Evolutionary conservation across 176 grass and related monocot genomes (phyloP).

Genomic region (Otatea glauca): DNA sequence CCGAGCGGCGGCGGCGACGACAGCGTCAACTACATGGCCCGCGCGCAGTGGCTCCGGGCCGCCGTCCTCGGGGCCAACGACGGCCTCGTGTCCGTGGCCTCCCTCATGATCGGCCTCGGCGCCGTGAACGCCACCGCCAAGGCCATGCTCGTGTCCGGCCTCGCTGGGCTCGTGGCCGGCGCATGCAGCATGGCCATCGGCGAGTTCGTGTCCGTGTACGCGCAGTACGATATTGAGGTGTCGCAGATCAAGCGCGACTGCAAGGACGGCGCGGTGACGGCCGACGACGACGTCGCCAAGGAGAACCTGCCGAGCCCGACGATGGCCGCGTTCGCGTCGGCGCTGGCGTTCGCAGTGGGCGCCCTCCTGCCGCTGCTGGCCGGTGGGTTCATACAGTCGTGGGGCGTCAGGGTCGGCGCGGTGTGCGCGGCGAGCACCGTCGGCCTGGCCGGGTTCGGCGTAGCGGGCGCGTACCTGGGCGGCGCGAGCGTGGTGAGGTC

Average conservation of each 20-base stretch:
- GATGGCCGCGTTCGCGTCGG: constrained; percentile 72
- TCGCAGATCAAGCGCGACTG: constrained; percentile 42
- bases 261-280: not conserved
- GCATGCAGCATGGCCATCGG: constrained; percentile 83
- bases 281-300: not conserved
- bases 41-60: constrained; percentile 96
- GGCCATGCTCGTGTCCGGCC: constrained; percentile 79
- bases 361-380: constrained; percentile 69
- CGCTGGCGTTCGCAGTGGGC: constrained; percentile 74
- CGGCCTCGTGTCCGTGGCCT: constrained; percentile 90
- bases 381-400: constrained; percentile 57
- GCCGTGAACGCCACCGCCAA: constrained; percentile 54
- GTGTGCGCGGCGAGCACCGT: constrained; percentile 65
- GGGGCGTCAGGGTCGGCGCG: constrained; percentile 43
- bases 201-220: constrained; percentile 82
- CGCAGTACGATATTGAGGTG: constrained; percentile 90
- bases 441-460: constrained; percentile 70
- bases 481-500: constrained; percentile 54
- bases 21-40: constrained; percentile 65
- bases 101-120: constrained; percentile 87
- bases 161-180: constrained; percentile 73
- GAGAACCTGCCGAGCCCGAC: constrained; percentile 69
- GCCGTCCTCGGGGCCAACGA: constrained; percentile 94
- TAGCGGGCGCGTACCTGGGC: constrained; percentile 62
- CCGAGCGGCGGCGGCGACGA: constrained; percentile 2